Conservation (phyloP, 2,329 filamentous ascomycete genomes). For the Botrytis tulipae region DNA sequence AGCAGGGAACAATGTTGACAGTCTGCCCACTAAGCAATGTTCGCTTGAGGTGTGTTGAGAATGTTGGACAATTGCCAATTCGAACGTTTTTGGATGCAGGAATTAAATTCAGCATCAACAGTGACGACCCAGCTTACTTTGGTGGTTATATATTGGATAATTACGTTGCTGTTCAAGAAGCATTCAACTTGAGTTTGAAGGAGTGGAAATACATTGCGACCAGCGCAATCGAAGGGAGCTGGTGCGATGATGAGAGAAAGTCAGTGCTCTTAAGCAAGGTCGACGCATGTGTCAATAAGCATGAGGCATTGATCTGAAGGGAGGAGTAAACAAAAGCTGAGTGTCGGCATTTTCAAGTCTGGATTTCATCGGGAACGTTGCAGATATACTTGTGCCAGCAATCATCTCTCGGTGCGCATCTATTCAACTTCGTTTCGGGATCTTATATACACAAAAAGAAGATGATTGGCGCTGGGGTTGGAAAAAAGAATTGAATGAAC, state of each 20-base stretch:
- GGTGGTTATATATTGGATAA: constrained; percentile 73
- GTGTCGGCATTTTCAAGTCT: not conserved
- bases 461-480: not conserved
- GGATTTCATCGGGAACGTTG: not conserved
- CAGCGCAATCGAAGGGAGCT: constrained; percentile 65
- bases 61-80: constrained; percentile 47
- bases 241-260: constrained; percentile 66
- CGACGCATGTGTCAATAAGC: constrained; percentile 39
- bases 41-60: constrained; percentile 47
- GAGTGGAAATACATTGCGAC: constrained; percentile 67
- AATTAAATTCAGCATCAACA: constrained; percentile 48
- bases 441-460: not conserved
- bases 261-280: constrained; percentile 52
- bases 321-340: not conserved
- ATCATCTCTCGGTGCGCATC: not conserved
- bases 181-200: constrained; percentile 58
- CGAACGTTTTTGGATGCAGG: constrained; percentile 45
- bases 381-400: not conserved
- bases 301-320: constrained; percentile 17
- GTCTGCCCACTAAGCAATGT: constrained; percentile 76
- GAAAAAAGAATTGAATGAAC: not conserved
- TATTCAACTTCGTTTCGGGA: not conserved
- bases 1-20: constrained; percentile 60
- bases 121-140: constrained; percentile 57
- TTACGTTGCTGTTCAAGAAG: constrained; percentile 72